Evolutionary conservation across 2,329 filamentous ascomycete species (phyloP).

Genomic region (Uncinocarpus reesii): DNA sequence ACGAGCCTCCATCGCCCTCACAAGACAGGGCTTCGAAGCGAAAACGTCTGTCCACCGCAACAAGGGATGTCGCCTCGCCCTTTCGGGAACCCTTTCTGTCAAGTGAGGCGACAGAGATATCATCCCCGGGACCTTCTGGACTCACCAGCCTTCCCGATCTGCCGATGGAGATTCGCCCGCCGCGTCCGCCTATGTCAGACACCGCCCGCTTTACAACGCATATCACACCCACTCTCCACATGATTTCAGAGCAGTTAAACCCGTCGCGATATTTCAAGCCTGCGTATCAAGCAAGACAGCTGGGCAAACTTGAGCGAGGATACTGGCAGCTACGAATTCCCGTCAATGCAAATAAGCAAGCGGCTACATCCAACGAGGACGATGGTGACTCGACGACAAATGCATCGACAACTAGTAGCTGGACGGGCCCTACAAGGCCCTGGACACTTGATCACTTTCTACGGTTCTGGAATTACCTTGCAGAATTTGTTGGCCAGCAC

Average conservation of each 20-base stretch:
- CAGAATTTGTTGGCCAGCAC: conserved; percentile 28
- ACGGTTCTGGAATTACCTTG: conserved; percentile 36
- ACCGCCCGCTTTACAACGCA: conserved; percentile 41
- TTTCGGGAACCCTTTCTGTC: background rate
- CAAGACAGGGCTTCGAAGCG: conserved; percentile 1
- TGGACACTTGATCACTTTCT: conserved; percentile 30
- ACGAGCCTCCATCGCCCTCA: background rate
- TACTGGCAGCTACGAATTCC: conserved; percentile 61
- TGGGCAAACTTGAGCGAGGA: conserved; percentile 59
- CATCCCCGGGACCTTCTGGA: background rate
- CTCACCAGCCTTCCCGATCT: conserved; percentile 16
- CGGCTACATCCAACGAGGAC: background rate
- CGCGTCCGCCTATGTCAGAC: conserved; percentile 43
- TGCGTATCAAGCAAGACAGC: conserved; percentile 37
- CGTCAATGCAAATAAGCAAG: conserved; percentile 33
- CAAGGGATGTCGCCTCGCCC: background rate
- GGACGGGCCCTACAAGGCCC: conserved; percentile 14
- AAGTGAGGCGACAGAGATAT: background rate
- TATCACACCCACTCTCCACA: conserved; percentile 46
- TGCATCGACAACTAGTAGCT: conserved; percentile 42
- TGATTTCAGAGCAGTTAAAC: conserved; percentile 46
- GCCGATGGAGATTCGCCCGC: conserved; percentile 42
- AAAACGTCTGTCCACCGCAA: background rate
- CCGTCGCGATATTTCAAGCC: conserved; percentile 43
- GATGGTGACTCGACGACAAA: conserved; percentile 45